A percentile compares a stretch with the other conserved stretches of the same genome.
These are phyloP conservation scores for Aspergillus pseudoviridinutans DNA, from an alignment of 2,329 filamentous ascomycete genomes.

Conservation along the genomic window DNA sequence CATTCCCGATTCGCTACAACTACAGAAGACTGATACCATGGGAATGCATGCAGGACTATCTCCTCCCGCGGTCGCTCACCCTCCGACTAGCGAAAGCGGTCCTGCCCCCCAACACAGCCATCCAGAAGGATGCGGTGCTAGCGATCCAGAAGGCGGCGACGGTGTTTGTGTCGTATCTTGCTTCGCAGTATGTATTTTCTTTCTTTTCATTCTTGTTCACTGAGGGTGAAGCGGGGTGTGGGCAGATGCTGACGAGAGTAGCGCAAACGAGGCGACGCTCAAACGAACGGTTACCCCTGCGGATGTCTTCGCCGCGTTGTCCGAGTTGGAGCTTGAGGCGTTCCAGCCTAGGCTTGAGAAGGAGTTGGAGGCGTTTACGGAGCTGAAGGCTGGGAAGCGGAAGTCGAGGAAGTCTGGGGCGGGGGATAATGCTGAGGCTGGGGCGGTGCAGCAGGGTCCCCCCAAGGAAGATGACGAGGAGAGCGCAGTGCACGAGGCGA, in stretches of 20 bases:
- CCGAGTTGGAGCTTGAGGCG: constrained; percentile 59
- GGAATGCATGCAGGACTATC: constrained; percentile 49
- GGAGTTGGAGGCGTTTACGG: constrained; percentile 51
- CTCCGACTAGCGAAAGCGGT: constrained; percentile 61
- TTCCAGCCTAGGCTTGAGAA: constrained; percentile 56
- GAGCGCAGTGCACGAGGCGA: constrained; percentile 12
- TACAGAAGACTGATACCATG: too few relatives aligned
- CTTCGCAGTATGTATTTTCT: constrained; percentile 48
- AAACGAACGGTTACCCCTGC: constrained; percentile 60
- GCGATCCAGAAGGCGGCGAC: constrained; percentile 64
- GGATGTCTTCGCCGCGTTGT: constrained; percentile 58
- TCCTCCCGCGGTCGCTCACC: constrained; percentile 60
- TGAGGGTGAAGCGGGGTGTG: too few relatives aligned
- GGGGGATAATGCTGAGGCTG: constrained; percentile 2
- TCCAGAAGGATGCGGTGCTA: constrained; percentile 62
- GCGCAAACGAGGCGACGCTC: constrained; percentile 58
- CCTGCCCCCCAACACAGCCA: constrained; percentile 60
- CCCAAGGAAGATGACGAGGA: constrained; percentile 21
- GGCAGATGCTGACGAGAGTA: constrained; percentile 22
- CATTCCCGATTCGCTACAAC: too few relatives aligned
- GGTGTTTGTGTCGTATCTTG: constrained; percentile 63
- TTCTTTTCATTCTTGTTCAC: not conserved
- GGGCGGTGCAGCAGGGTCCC: constrained; percentile 16
- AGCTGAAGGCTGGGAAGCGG: constrained; percentile 41
- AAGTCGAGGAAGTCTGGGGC: constrained; percentile 45